These are phyloP conservation scores for Lactarius hatsudake DNA, from an alignment of 768 basidiomycete genomes.

Conservation along the genomic window DNA sequence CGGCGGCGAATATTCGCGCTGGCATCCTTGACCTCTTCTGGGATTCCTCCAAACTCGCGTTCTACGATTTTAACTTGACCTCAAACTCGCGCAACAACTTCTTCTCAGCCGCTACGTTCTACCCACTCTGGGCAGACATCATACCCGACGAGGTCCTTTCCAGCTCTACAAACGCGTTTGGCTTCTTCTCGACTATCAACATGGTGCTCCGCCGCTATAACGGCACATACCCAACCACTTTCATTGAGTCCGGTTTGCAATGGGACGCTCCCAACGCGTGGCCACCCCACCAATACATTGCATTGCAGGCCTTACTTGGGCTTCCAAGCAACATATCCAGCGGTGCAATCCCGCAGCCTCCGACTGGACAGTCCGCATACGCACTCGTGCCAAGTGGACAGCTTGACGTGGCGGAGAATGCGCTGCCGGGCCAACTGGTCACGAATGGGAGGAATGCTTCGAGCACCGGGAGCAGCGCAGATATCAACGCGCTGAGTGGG, in stretches of 20 bases:
- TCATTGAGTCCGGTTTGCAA: slow-evolving; percentile 75
- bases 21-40: slow-evolving; percentile 86
- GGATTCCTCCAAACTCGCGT: slow-evolving; percentile 78
- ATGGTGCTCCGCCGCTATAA: slow-evolving; percentile 83
- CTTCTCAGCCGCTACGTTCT: slow-evolving; percentile 76
- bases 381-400: slow-evolving; percentile 75
- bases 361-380: slow-evolving; percentile 55
- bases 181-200: slow-evolving; percentile 71
- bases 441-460: slow-evolving; percentile 47
- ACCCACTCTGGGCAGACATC: slow-evolving; percentile 86
- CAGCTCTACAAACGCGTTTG: slow-evolving; percentile 59
- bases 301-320: slow-evolving; percentile 69
- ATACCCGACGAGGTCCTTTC: slow-evolving; percentile 66
- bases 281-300: slow-evolving; percentile 84
- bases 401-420: slow-evolving; percentile 66
- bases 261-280: slow-evolving; percentile 92
- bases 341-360: slow-evolving; percentile 50
- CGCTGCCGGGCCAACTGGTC: slow-evolving; percentile 67
- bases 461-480: slow-evolving; percentile 50
- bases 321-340: slow-evolving; percentile 71
- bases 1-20: slow-evolving; percentile 55
- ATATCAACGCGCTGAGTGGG: slow-evolving; percentile 54
- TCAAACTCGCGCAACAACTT: slow-evolving; percentile 59
- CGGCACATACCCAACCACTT: slow-evolving; percentile 80
- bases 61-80: slow-evolving; percentile 86